Conservation (phyloP, 2,329 filamentous ascomycete species). For the Penicillium sp. region DNA sequence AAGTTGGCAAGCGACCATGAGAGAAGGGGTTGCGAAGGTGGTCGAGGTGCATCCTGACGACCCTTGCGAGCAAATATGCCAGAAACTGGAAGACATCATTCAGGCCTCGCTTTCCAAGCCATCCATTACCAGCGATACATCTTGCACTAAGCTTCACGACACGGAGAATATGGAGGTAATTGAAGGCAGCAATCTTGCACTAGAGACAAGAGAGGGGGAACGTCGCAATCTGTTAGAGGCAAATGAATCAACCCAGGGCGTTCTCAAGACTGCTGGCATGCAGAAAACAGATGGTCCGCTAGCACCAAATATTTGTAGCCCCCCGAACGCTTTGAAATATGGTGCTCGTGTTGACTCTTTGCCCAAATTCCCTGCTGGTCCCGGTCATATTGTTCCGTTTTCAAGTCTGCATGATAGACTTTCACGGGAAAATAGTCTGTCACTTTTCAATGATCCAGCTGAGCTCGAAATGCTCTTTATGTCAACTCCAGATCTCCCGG, state of each 20-base stretch:
- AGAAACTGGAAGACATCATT: conserved; percentile 20
- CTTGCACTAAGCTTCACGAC: not conserved
- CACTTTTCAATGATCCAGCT: conserved; percentile 21
- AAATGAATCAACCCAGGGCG: not conserved
- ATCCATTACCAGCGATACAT: not conserved
- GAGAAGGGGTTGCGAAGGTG: conserved; percentile 19
- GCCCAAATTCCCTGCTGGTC: conserved; percentile 5
- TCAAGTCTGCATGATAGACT: conserved; percentile 28
- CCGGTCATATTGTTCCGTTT: conserved; percentile 33
- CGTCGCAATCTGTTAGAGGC: not conserved
- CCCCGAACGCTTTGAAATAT: not conserved
- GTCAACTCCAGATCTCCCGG: conserved; percentile 10
- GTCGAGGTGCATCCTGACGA: conserved; percentile 16
- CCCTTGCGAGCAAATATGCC: conserved; percentile 19
- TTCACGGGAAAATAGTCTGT: conserved; percentile 12
- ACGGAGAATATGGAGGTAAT: not conserved
- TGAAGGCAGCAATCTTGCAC: not conserved
- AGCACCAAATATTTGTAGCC: not conserved
- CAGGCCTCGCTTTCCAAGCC: not conserved
- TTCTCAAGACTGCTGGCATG: not conserved
- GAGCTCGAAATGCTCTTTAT: conserved; percentile 33
- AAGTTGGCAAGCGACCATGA: conserved; percentile 21
- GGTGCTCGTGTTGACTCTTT: not conserved
- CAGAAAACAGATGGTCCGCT: not conserved
- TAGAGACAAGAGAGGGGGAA: not conserved